phyloP scores from a whole-genome alignment of 1,284 basidiomycete species.

The Ustilago tritici region DNA sequence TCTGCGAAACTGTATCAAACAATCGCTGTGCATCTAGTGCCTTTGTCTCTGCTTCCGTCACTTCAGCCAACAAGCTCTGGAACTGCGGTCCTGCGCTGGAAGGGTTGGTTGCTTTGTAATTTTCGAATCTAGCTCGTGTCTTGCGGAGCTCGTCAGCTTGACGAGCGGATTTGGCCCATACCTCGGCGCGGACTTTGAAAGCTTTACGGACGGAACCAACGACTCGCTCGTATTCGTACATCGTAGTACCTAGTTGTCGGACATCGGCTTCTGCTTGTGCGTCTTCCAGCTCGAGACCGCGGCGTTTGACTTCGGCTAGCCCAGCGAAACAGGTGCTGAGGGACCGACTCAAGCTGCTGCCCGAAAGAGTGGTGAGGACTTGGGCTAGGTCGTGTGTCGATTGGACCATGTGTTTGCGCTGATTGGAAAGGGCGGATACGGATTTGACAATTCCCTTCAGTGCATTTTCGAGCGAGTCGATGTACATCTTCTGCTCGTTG shows the following conservation, averaged over 20 bases:
- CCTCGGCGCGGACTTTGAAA: conserved; percentile 85
- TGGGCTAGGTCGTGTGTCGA: conserved; percentile 65
- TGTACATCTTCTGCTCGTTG: conserved; percentile 83
- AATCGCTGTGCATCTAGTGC: conserved; percentile 75
- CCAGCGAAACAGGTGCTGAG: conserved; percentile 69
- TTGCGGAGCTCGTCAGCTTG: conserved; percentile 82
- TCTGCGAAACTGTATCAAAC: conserved; percentile 85
- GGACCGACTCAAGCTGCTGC: conserved; percentile 67
- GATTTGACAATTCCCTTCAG: conserved; percentile 86
- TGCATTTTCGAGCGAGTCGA: conserved; percentile 90
- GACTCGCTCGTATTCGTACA: conserved; percentile 91
- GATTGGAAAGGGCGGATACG: conserved; percentile 83
- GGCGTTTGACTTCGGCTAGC: conserved; percentile 67
- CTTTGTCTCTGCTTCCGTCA: conserved; percentile 53
- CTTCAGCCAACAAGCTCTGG: conserved; percentile 41
- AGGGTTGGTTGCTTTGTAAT: conserved; percentile 77
- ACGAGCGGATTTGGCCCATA: conserved; percentile 72
- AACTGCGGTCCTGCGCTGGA: conserved; percentile 38
- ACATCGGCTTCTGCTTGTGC: conserved; percentile 65
- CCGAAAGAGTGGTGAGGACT: conserved; percentile 65
- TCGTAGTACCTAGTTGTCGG: conserved; percentile 74
- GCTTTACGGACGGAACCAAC: conserved; percentile 89
- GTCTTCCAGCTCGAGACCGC: conserved; percentile 56
- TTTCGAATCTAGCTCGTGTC: conserved; percentile 82
- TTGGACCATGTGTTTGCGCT: conserved; percentile 74